Percentiles rank a stretch among this genome's conserved stretches.
Conservation (phyloP, 208 protist species). For the Vickermania ingenoplastis region DNA sequence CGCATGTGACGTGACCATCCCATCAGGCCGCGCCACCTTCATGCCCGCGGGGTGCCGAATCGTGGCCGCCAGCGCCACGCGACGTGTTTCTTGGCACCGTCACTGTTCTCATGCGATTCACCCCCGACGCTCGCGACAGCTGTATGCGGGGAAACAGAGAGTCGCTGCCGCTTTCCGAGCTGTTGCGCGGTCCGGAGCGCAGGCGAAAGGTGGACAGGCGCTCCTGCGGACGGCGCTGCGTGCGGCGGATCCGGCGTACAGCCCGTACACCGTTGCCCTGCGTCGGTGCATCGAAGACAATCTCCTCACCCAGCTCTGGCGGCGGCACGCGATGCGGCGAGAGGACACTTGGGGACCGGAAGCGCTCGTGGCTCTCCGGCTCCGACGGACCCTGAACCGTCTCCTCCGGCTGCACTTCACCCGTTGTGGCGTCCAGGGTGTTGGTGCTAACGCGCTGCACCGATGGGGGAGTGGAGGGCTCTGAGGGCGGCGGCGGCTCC, state of each 20-base stretch:
- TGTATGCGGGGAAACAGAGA: slow-evolving; percentile 1
- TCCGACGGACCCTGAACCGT: not conserved
- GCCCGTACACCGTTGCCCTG: not conserved
- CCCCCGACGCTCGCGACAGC: not conserved
- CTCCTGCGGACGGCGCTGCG: not conserved
- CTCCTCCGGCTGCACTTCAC: not conserved
- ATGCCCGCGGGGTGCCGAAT: too few relatives aligned
- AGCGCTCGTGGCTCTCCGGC: not conserved
- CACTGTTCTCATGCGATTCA: too few relatives aligned
- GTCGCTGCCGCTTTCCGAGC: not conserved
- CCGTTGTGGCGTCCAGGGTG: not conserved
- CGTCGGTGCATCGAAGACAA: not conserved
- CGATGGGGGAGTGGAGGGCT: not conserved
- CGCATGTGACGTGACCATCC: too few relatives aligned
- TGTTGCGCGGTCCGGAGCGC: too few relatives aligned
- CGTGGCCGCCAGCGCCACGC: too few relatives aligned
- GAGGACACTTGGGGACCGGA: slow-evolving; percentile 2
- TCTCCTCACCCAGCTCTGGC: not conserved
- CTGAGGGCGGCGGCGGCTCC: too few relatives aligned
- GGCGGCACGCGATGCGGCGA: not conserved
- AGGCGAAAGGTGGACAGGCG: not conserved
- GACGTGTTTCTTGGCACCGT: too few relatives aligned
- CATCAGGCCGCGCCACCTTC: too few relatives aligned
- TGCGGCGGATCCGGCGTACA: not conserved
- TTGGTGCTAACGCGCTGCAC: not conserved